Percentiles rank a stretch among this genome's conserved stretches.
Evolutionary conservation across 306 rosid species (phyloP).

Genomic region (Quillaja saponaria): DNA sequence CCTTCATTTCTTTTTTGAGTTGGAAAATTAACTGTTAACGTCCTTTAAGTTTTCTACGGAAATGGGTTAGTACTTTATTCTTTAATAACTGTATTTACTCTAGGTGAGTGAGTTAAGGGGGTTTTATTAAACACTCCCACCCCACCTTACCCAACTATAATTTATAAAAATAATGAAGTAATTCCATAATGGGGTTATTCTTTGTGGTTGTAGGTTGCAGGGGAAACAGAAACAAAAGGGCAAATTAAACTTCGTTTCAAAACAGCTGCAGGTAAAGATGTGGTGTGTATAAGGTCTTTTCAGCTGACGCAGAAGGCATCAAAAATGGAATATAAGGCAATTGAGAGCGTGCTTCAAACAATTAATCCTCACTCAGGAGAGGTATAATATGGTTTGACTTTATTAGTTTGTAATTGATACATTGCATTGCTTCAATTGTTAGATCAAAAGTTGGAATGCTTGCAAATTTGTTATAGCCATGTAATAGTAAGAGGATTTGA

Average conservation of each 20-base stretch:
- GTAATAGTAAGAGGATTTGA: too few species aligned
- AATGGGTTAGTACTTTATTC: too few species aligned
- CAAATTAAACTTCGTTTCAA: constrained; percentile 93
- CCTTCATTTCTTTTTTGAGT: neutral
- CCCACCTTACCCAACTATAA: neutral
- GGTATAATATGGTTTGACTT: constrained; percentile 34
- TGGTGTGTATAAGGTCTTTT: constrained; percentile 84
- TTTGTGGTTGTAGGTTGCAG: constrained; percentile 57
- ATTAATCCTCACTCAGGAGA: constrained; percentile 91
- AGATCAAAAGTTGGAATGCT: too few species aligned
- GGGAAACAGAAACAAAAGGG: constrained; percentile 95
- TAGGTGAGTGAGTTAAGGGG: neutral
- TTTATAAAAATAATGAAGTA: neutral
- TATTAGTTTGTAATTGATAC: too few species aligned
- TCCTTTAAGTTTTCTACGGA: too few species aligned
- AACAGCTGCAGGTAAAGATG: constrained; percentile 86
- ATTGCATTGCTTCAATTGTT: too few species aligned
- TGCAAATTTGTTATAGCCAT: too few species aligned
- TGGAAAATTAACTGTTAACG: too few species aligned
- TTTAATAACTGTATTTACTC: too few species aligned
- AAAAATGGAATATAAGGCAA: constrained; percentile 93
- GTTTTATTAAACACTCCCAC: too few species aligned
- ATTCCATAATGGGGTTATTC: neutral
- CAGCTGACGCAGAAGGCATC: constrained; percentile 94
- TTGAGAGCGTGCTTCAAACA: constrained; percentile 95